Base-by-base conservation (phyloP, 139 green algal genomes). In the Chlorokybus atmophyticus region DNA sequence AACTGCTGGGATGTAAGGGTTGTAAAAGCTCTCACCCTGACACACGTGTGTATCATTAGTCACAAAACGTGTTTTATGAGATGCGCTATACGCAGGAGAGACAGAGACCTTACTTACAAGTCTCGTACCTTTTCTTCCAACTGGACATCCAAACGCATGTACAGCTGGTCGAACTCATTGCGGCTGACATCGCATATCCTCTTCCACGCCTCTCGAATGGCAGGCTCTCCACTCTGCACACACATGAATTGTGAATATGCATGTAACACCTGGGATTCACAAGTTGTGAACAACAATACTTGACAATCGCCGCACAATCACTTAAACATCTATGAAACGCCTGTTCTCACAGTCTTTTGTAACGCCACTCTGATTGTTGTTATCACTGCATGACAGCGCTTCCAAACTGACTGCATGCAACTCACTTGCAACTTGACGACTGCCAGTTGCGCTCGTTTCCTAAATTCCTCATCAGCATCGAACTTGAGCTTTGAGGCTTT, bases 1-100 rank as follows among this genome's bases (percentile, higher is more conserved):
- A 6, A 82, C 54, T 30, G 32, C 55, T 31, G 79, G 63, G 55
- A 97, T 85, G 67, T 83, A 73, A 30, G 88, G 80, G 74, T 98
- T 98, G 75, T 98, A 98, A 74, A 89, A 98, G 24, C 57, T 82
- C 78, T 98, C 91, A 4, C 91, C 91, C 1, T 93, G 79, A 73
- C 94, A 85, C 19, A 55, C n/a, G n/a, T n/a, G n/a, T n/a, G n/a
- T n/a, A n/a, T n/a, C n/a, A n/a, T n/a, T n/a, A n/a, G n/a, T n/a
- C n/a, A n/a, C n/a, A n/a, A n/a, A n/a, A n/a, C n/a, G n/a, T n/a
- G n/a, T n/a, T n/a, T n/a, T n/a, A n/a, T n/a, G n/a, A n/a, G n/a
- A n/a, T n/a, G n/a, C n/a, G n/a, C n/a, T n/a, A n/a, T n/a, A n/a
- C n/a, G n/a, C n/a, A n/a, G n/a, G n/a, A n/a, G n/a, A n/a, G n/a